Evolutionary conservation across 805 yeast species (phyloP), one percentile per base, ranked within the genome.

Genomic region (Nakazawaea ambrosiae): DNA sequence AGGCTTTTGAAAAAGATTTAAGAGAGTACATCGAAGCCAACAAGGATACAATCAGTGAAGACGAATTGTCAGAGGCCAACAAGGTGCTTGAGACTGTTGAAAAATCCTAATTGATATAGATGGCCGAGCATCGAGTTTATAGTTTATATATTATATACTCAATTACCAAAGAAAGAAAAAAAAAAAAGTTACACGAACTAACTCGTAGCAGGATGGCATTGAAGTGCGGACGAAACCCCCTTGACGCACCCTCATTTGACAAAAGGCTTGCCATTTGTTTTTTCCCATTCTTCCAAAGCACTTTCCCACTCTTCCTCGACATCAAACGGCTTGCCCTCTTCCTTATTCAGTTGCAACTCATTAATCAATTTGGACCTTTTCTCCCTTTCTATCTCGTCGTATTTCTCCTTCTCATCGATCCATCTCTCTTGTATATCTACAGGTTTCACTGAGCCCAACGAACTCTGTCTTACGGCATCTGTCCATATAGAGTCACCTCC

Each of bases 401-500:
- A 88, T 34, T 63, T 65, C 20, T 73, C 81, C 54, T 89, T 92
- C 46, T 79, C 69, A 41, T 86, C 96, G 9, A 92, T 73, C 98
- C 98, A 92, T 42, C 99, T 68, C 47, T 92, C 98, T 48, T 92
- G 98, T 4, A 87, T 74, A 54, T 89, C 96, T 5, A 75, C 63
- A 33, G 64, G 76, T 31, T 68, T 56, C 32, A 67, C 58, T 9
- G 84, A 78, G 27, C 89, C 80, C 53, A 35, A 23, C 9, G 43
- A 36, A 3, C 61, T 56, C 37, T 84, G 86, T 45, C 97, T 69
- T 1, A 90, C 73, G 1, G 96, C 96, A 49, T 90, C 96, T n/a
- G 88, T 84, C 98, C 98, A 92, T 2, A 92, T 78, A 0, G 90
- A 75, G 53, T 92, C 99, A n/a, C 97, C 98, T 2, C 97, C 96